Evolutionary conservation across 164 flowering plant species (phyloP), one percentile per base, ranked within the genome.

Genomic region (Cinnamomum chago): DNA sequence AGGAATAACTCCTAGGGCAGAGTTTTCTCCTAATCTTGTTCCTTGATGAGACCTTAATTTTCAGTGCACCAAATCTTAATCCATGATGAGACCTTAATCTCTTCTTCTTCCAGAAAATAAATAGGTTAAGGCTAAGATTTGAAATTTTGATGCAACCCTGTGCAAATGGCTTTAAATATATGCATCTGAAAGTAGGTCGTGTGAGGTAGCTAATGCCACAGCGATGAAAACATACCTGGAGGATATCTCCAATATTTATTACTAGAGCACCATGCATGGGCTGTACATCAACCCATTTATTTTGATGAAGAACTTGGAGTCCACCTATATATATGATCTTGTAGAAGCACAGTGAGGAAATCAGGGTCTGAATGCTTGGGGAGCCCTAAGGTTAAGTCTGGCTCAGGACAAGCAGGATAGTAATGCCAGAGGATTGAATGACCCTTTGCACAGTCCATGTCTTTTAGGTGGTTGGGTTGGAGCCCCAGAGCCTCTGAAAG

Each of bases 401-500:
- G 85, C 78, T 78, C 79, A 0, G 81, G 83, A 76, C 84, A 82
- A 5, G 77, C 52, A 2, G 84, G 86, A 40, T 78, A 80, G 76
- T 82, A 82, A 25, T 82, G 79, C 7, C 27, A 5, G 12, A 22
- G 23, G 51, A 80, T 7, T n/a, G 25, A 6, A 28, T 23, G 51
- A 24, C 78, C 66, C 78, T 80, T 62, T 68, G 72, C 50, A 55
- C 81, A 84, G 2, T 74, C 76, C 12, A 81, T 74, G 7, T 33
- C 33, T n/a, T 50, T 69, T 4, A 85, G 79, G 69, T 79, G 64
- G 69, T 81, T 70, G 7, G 79, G 72, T 13, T 65, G 27, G 1
- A 84, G 83, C 30, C 84, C 86, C 14, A 85, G 75, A 62, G 80
- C 84, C 73, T 83, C 85, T 13, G 83, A 75, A 1, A 83, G 65